Base-by-base conservation (phyloP, 1,284 basidiomycete species). In the Mrakiaceae sp. region DNA sequence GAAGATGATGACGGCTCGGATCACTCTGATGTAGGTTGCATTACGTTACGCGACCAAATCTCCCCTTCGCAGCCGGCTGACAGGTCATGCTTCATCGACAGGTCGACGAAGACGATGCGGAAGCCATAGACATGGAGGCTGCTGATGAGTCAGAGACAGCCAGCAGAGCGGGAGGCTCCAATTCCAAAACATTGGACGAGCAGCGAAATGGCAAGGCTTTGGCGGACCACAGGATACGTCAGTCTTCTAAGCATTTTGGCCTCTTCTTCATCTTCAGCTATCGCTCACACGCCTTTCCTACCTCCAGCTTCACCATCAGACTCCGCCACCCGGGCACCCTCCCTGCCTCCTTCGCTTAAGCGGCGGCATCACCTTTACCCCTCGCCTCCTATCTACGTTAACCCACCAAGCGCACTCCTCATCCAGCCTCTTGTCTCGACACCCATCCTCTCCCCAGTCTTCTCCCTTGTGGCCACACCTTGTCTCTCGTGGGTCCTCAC, bases 401-500 rank as follows among this genome's bases (percentile, higher is more conserved):
- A 8, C 2, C 4, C 43, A 5, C 5, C 55, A 4, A 5, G 43
- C 4, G 43, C 55, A n/a, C 55, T 57, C 7, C 55, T 44, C 55
- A 57, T 57, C 55, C 42, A 57, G 42, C 55, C 55, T 40, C 55
- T 44, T n/a, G 46, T 57, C 42, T 16, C 43, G 42, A 57, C 46
- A 6, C 55, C 55, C 3, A 57, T 57, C 12, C 5, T 2, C 39
- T 57, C 55, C 42, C 55, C 55, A 5, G 43, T 46, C 14, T 43
- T 44, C 43, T 57, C 55, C 39, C 55, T 57, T 43, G 55, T 43
- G 8, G 55, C 55, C 12, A 44, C 55, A n/a, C 43, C 55, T 5
- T 57, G 55, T 10, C 55, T 57, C 39, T 57, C 55, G 43, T 57
- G 8, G 12, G 55, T 57, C 55, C 55, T 57, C 3, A 57, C 55